Base-by-base conservation (phyloP, 192 early-diverging fungal genomes). In the Mortierella hygrophila region DNA sequence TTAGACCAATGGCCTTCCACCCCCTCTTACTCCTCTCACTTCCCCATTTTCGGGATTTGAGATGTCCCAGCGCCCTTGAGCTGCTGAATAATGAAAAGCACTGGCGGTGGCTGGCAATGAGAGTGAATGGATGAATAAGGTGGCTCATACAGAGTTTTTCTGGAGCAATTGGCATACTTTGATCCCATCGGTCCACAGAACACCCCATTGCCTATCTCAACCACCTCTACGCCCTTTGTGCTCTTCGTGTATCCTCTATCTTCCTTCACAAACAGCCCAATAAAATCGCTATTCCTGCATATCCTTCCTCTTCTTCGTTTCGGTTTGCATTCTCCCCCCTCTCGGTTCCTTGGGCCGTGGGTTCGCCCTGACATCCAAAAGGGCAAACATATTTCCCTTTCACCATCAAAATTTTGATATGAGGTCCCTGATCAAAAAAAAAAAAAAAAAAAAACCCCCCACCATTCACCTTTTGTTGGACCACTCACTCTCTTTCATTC, bases 151-250 rank as follows among this genome's bases (percentile, higher is more conserved):
- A 65, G 60, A 16, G 10, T 13, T 57, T 32, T 32, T n/a, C 26
- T 65, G 60, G 26, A 65, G 60, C 60, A 65, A 65, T 65, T 65
- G 60, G 26, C 60, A 32, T 65, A 65, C 13, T 65, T 32, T 65
- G 60, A 32, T 32, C 60, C 13, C 29, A 65, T 65, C 60, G 60
- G 60, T 65, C 60, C 60, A 65, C 60, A 65, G 29, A 65, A 65
- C 60, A 65, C 60, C 55, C 60, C 60, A 65, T 65, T 65, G 60
- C 60, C 60, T 65, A 65, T 65, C 60, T 65, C 60, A 65, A 32
- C 60, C 29, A 63, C 18, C 2, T 49, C 16, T 63, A 55, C 26
- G 2, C 8, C 26, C 26, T 60, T 4, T 13, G 38, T 29, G 26
- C n/a, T 65, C 3, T 26, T 65, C 29, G 26, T 65, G 60, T 32